These are phyloP conservation scores for Alternaria panax DNA, from an alignment of 2,329 filamentous ascomycete species.

Conservation along the genomic window DNA sequence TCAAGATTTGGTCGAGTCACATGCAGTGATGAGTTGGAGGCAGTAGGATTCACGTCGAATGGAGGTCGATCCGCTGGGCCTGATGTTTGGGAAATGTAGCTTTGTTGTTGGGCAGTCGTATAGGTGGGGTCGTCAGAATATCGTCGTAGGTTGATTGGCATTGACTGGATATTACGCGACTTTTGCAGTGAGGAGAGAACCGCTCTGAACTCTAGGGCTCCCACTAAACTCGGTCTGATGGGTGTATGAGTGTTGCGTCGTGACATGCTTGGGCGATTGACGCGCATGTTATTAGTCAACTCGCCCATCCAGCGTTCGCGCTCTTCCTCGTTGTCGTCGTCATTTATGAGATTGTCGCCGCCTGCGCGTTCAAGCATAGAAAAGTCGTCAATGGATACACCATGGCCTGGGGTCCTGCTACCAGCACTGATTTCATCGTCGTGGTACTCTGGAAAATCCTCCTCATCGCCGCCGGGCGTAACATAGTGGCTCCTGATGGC, in stretches of 20 bases:
- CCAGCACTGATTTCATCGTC: slow-evolving; percentile 60
- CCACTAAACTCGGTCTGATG: slow-evolving; percentile 91
- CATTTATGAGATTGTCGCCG: slow-evolving; percentile 66
- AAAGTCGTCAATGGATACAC: slow-evolving; percentile 68
- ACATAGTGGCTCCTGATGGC: slow-evolving; percentile 78
- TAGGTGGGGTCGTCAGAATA: slow-evolving; percentile 70
- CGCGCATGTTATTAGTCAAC: slow-evolving; percentile 90
- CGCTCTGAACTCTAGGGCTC: slow-evolving; percentile 91
- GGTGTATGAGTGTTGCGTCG: slow-evolving; percentile 79
- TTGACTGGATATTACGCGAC: slow-evolving; percentile 76
- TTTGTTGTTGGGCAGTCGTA: slow-evolving; percentile 56
- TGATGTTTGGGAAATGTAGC: slow-evolving; percentile 57
- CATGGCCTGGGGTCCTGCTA: slow-evolving; percentile 52
- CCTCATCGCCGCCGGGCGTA: slow-evolving; percentile 65
- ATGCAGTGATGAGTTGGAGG: slow-evolving; percentile 29
- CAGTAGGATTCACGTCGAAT: slow-evolving; percentile 37
- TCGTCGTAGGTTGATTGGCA: slow-evolving; percentile 72
- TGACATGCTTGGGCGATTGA: slow-evolving; percentile 72
- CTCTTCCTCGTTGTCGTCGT: slow-evolving; percentile 67
- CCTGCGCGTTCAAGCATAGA: slow-evolving; percentile 65
- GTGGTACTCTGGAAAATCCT: slow-evolving; percentile 61
- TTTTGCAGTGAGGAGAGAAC: slow-evolving; percentile 86
- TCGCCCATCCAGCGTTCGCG: slow-evolving; percentile 74
- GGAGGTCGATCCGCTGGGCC: slow-evolving; percentile 54
- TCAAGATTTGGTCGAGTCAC: slow-evolving; percentile 39